Evolutionary conservation across 2,329 filamentous ascomycete species (phyloP), one percentile per base, ranked within the genome.

Genomic region (Trichoderma lentiforme): DNA sequence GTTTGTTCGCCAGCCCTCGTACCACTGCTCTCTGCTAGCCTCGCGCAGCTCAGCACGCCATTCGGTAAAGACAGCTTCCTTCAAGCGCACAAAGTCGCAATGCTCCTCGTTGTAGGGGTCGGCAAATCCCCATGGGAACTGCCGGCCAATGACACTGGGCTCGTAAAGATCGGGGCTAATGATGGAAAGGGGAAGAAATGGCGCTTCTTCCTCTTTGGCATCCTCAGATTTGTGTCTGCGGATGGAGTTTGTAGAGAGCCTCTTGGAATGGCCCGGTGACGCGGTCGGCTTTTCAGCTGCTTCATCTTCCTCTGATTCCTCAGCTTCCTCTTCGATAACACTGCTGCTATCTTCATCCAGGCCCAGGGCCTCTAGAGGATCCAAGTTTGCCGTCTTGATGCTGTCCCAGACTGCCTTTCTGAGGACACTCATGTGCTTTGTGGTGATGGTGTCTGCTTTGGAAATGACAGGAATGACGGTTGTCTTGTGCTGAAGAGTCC

Each of bases 401-500:
- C 92, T 95, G 69, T 93, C 90, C 90, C 93, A 97, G 39, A 99
- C 95, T 14, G 92, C 91, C 82, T 92, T 94, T 86, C 98, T 98
- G 75, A 99, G 88, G 77, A 93, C 91, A 60, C 89, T 86, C 96
- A 98, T 98, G 82, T 99, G 96, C 68, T 93, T 92, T 0, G 92
- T 91, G n/a, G 96, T 98, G 77, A 98, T 92, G 15, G 95, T 98
- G 80, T 99, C 96, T 51, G 96, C 95, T 83, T 99, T 99, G 79
- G 94, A 93, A 78, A 99, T 95, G 72, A 99, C 91, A 0, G 96
- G 96, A 61, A 99, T 93, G 72, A 98, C 94, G 0, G 94, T 97
- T 0, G 96, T 98, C 86, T 97, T 98, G 77, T 93, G 92, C 80
- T 97, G 91, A 32, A 99, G 88, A 18, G 92, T 92, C 62, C 93